Evolutionary conservation across 2,329 filamentous ascomycete species (phyloP).

Genomic region (Ophiosphaerella korrae): DNA sequence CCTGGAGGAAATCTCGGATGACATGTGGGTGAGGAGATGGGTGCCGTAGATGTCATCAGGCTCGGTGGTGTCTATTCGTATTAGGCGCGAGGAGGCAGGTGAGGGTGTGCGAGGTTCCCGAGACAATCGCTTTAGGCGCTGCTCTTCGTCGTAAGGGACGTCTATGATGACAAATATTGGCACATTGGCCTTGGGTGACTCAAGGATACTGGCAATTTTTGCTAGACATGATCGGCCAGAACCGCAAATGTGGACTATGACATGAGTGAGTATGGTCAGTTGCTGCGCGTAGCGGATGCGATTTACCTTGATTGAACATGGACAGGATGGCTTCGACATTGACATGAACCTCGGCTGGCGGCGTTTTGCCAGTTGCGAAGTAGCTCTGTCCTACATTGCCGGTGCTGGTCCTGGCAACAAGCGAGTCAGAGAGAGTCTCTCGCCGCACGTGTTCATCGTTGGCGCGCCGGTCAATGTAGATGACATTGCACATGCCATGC

Average conservation of each 20-base stretch:
- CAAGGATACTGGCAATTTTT: constrained; percentile 44
- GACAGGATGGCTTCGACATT: constrained; percentile 49
- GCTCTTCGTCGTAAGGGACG: constrained; percentile 51
- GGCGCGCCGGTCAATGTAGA: constrained; percentile 52
- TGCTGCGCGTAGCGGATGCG: background rate
- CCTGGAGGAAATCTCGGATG: constrained; percentile 49
- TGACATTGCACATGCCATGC: constrained; percentile 52
- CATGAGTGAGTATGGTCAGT: constrained; percentile 10
- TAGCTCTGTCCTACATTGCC: constrained; percentile 43
- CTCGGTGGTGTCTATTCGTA: constrained; percentile 40
- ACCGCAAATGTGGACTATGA: constrained; percentile 48
- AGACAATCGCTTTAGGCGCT: constrained; percentile 47
- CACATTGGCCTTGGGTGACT: constrained; percentile 37
- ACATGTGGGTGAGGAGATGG: constrained; percentile 49
- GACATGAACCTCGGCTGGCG: constrained; percentile 42
- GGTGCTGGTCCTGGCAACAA: constrained; percentile 39
- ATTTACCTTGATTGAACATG: constrained; percentile 50
- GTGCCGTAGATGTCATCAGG: constrained; percentile 51
- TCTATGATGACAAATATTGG: constrained; percentile 51
- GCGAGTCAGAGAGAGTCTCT: constrained; percentile 42
- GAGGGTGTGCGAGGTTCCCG: constrained; percentile 50
- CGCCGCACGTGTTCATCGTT: constrained; percentile 48
- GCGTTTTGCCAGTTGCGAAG: constrained; percentile 39
- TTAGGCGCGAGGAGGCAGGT: constrained; percentile 42
- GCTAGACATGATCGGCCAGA: constrained; percentile 47